A percentile compares a stretch with the other conserved stretches of the same genome.
phyloP scores from a whole-genome alignment of 2,329 filamentous ascomycete genomes.

The Trichoderma sp. region DNA sequence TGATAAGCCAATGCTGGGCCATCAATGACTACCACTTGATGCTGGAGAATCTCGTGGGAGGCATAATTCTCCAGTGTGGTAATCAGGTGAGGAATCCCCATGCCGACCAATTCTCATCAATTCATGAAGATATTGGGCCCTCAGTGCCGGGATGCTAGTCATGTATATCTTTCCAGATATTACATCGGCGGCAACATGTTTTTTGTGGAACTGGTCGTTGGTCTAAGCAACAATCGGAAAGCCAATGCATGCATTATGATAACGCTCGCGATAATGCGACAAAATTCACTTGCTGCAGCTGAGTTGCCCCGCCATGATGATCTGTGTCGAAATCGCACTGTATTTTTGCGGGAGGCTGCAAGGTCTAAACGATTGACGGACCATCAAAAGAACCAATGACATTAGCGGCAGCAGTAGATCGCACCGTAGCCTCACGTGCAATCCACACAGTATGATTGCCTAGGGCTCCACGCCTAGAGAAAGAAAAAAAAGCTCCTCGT shows the following conservation, averaged over 20 bases:
- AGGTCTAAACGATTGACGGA: not conserved
- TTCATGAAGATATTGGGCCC: not conserved
- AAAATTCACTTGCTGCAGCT: not conserved
- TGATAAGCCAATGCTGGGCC: slow-evolving; percentile 79
- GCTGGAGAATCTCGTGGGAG: slow-evolving; percentile 42
- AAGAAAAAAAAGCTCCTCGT: slow-evolving; percentile 17
- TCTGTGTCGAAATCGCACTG: not conserved
- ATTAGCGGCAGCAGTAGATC: not conserved
- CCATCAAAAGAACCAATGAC: not conserved
- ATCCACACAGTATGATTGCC: slow-evolving; percentile 5
- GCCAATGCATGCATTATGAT: not conserved
- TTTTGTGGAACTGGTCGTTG: not conserved
- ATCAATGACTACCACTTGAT: slow-evolving; percentile 62
- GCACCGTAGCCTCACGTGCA: not conserved
- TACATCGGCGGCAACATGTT: not conserved
- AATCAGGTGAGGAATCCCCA: slow-evolving; percentile 64
- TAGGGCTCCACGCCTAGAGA: slow-evolving; percentile 7
- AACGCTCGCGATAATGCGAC: not conserved
- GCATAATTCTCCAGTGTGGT: slow-evolving; percentile 56
- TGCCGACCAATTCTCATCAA: slow-evolving; percentile 25
- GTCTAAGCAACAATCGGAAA: not conserved
- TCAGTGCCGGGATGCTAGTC: not conserved
- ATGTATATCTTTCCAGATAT: not conserved
- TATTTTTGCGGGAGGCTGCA: not conserved
- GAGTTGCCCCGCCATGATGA: not conserved